phyloP scores from a whole-genome alignment of 371 early-diverging fungal species.

The Syncephalastrum sp. region DNA sequence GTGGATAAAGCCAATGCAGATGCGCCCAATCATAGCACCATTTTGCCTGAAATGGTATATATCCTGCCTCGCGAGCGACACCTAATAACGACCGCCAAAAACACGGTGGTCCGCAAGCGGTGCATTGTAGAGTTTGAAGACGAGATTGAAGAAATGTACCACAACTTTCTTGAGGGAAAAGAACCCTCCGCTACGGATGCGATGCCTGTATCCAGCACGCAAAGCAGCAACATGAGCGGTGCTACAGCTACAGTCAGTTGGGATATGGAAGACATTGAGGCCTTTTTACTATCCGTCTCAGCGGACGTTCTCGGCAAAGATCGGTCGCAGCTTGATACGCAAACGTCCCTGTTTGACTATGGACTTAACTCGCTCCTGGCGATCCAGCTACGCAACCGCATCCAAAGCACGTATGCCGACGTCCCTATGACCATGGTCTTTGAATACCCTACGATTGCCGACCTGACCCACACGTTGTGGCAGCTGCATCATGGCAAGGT shows the following conservation, averaged over 20 bases:
- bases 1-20: conserved; percentile 25
- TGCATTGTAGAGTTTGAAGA: conserved; percentile 14
- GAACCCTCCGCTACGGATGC: not conserved
- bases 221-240: too few species aligned
- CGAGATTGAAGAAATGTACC: conserved; percentile 26
- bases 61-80: conserved; percentile 23
- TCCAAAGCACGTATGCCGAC: conserved; percentile 15
- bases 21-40: conserved; percentile 25
- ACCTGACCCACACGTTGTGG: conserved; percentile 9
- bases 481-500: too few species aligned
- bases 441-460: conserved; percentile 23
- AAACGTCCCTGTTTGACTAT: conserved; percentile 9
- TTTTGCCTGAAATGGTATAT: conserved; percentile 33
- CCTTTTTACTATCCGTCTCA: conserved; percentile 6
- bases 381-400: conserved; percentile 8
- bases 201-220: conserved; percentile 10
- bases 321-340: not conserved
- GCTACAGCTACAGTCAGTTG: too few species aligned
- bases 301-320: conserved; percentile 12
- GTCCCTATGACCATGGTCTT: conserved; percentile 36
- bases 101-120: conserved; percentile 22
- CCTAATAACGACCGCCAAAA: conserved; percentile 28
- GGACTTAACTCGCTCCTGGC: conserved; percentile 6
- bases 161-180: conserved; percentile 16
- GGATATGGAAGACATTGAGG: too few species aligned